A percentile compares a stretch with the other conserved stretches of the same genome.
Conservation (phyloP, 139 green algal genomes). For the Limnomonas spitsbergensis region DNA sequence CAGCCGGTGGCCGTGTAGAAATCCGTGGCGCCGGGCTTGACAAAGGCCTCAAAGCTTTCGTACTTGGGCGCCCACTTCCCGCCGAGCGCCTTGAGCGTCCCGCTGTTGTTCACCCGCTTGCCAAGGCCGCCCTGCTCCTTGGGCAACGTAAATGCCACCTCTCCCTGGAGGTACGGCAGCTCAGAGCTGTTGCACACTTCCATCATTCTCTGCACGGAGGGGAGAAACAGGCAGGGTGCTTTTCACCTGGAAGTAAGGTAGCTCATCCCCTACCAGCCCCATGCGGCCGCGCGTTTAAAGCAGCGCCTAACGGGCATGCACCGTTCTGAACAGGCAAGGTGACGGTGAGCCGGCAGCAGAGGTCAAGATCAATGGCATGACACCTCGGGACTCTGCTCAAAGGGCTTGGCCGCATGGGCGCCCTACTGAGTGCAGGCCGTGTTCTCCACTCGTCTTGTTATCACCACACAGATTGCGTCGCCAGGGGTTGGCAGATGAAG, state of each 20-base stretch:
- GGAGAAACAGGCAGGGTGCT: not conserved
- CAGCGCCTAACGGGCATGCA: too few relatives aligned
- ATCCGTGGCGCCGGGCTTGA: slow-evolving; percentile 44
- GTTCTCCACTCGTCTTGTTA: not conserved
- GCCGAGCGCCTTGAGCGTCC: slow-evolving; percentile 52
- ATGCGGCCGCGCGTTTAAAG: too few relatives aligned
- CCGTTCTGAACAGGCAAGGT: too few relatives aligned
- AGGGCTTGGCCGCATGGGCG: too few relatives aligned
- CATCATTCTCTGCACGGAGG: slow-evolving; percentile 5
- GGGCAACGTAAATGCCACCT: slow-evolving; percentile 16
- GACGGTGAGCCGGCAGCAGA: too few relatives aligned
- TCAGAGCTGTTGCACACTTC: not conserved
- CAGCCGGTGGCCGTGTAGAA: slow-evolving; percentile 40
- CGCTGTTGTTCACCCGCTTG: slow-evolving; percentile 70
- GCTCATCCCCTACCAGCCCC: too few relatives aligned
- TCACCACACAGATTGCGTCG: not conserved
- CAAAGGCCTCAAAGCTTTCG: slow-evolving; percentile 47
- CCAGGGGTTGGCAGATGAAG: not conserved
- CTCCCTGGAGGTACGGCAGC: not conserved
- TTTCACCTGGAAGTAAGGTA: too few relatives aligned
- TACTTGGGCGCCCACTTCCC: slow-evolving; percentile 80
- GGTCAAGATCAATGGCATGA: not conserved
- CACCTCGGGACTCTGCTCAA: too few relatives aligned
- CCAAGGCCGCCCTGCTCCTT: slow-evolving; percentile 36
- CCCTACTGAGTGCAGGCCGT: not conserved